A percentile compares a stretch with the other conserved stretches of the same genome.
These are phyloP conservation scores for Rachicladosporium sp. DNA, from an alignment of 2,329 filamentous ascomycete genomes.

Conservation along the genomic window DNA sequence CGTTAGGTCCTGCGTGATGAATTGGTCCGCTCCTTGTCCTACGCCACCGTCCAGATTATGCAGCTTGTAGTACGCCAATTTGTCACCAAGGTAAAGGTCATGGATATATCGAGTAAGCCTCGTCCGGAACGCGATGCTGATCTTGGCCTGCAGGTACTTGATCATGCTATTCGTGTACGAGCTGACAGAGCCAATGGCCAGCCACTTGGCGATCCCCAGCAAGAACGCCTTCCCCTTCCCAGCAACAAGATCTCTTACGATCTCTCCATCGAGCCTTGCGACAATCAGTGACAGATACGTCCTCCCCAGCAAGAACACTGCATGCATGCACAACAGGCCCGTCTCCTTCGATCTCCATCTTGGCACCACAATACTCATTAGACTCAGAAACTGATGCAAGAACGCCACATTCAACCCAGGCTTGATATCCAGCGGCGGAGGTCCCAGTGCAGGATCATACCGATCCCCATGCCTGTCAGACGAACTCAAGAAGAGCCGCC, in stretches of 20 bases:
- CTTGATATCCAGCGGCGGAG: constrained; percentile 82
- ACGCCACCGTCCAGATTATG: constrained; percentile 86
- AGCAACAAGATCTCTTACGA: constrained; percentile 90
- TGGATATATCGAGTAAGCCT: constrained; percentile 92
- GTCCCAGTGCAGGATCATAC: constrained; percentile 25
- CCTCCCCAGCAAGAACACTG: constrained; percentile 75
- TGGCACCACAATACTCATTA: constrained; percentile 96
- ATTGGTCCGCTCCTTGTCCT: constrained; percentile 85
- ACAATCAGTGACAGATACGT: constrained; percentile 93
- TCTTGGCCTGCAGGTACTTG: constrained; percentile 94
- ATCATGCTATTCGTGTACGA: constrained; percentile 99
- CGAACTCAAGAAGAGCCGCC: constrained; percentile 81
- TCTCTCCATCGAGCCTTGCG: constrained; percentile 84
- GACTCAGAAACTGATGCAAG: constrained; percentile 86
- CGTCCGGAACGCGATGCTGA: constrained; percentile 95
- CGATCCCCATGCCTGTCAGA: constrained; percentile 45
- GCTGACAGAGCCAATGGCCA: constrained; percentile 80
- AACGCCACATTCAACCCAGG: constrained; percentile 92
- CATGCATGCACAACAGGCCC: constrained; percentile 76
- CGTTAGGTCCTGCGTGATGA: constrained; percentile 93
- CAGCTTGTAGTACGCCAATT: constrained; percentile 92
- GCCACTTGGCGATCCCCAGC: constrained; percentile 88
- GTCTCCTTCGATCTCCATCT: constrained; percentile 93
- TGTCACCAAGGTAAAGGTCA: constrained; percentile 88
- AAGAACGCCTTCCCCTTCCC: constrained; percentile 82